phyloP scores from a whole-genome alignment of 345 rosid genomes.

The Pseudoturritis turrita region DNA sequence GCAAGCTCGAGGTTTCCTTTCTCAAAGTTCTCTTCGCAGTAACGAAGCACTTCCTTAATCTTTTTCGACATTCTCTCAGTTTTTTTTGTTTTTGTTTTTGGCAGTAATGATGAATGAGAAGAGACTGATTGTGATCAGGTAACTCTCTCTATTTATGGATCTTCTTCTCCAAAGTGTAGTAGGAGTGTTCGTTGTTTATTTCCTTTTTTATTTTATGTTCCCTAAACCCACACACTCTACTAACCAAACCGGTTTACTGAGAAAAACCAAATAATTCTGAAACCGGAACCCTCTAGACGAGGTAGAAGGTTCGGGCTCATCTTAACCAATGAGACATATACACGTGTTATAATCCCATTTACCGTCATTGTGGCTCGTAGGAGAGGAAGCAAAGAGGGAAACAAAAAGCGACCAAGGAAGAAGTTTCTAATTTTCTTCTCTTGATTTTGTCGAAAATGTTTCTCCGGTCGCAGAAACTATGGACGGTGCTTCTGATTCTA shows the following conservation, averaged over 20 bases:
- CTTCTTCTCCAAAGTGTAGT: background rate
- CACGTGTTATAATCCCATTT: too few species aligned
- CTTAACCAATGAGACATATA: background rate
- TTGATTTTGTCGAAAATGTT: background rate
- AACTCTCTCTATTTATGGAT: too few species aligned
- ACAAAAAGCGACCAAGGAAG: background rate
- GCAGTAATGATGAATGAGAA: background rate
- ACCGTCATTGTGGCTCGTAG: background rate
- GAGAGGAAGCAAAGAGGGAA: background rate
- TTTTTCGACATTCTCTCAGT: background rate
- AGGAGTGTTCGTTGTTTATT: background rate
- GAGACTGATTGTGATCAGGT: background rate
- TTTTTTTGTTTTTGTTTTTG: background rate
- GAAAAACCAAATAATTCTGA: background rate
- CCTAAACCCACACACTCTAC: too few species aligned
- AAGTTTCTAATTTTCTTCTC: background rate
- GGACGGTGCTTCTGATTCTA: constrained; percentile 23
- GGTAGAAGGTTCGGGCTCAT: background rate
- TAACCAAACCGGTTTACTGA: constrained; percentile 14
- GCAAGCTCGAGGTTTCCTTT: constrained; percentile 7
- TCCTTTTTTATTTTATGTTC: too few species aligned
- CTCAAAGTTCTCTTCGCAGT: constrained; percentile 23
- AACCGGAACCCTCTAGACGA: background rate
- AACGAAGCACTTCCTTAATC: background rate
- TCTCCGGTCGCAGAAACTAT: constrained; percentile 18